Percentiles rank a stretch among this genome's conserved stretches.
Evolutionary conservation across 805 yeast genomes (phyloP).

Genomic region (Ogataea ramenticola): DNA sequence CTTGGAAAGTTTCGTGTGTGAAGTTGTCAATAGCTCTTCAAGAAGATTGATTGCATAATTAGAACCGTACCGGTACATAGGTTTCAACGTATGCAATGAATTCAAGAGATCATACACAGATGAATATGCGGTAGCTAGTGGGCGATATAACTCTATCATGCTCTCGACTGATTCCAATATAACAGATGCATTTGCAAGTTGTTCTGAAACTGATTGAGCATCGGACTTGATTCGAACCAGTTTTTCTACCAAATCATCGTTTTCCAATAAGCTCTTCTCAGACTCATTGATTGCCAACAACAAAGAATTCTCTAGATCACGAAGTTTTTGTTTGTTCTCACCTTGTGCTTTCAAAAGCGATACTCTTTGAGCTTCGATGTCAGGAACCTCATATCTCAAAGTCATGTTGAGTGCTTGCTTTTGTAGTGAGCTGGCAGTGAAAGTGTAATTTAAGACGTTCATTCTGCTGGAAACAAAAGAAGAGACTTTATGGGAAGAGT

Average conservation of each 20-base stretch:
- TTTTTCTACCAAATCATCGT: constrained; percentile 49
- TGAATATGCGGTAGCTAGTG: constrained; percentile 52
- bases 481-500: constrained; percentile 38
- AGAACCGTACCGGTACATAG: constrained; percentile 55
- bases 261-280: constrained; percentile 59
- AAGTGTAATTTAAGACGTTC: constrained; percentile 58
- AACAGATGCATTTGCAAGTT: constrained; percentile 44
- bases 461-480: constrained; percentile 58
- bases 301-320: constrained; percentile 50
- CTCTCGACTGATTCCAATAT: constrained; percentile 50
- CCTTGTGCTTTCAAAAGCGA: constrained; percentile 50
- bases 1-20: neutral
- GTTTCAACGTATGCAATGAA: constrained; percentile 31
- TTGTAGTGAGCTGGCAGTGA: constrained; percentile 63
- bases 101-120: constrained; percentile 41
- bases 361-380: constrained; percentile 48
- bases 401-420: constrained; percentile 53
- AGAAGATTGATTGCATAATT: constrained; percentile 33
- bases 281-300: constrained; percentile 50
- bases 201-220: constrained; percentile 42
- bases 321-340: constrained; percentile 49
- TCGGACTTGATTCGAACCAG: constrained; percentile 63
- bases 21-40: neutral
- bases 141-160: constrained; percentile 35
- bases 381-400: constrained; percentile 54